Evolutionary conservation across 2,329 filamentous ascomycete species (phyloP).

Genomic region (Phialophora tarda): DNA sequence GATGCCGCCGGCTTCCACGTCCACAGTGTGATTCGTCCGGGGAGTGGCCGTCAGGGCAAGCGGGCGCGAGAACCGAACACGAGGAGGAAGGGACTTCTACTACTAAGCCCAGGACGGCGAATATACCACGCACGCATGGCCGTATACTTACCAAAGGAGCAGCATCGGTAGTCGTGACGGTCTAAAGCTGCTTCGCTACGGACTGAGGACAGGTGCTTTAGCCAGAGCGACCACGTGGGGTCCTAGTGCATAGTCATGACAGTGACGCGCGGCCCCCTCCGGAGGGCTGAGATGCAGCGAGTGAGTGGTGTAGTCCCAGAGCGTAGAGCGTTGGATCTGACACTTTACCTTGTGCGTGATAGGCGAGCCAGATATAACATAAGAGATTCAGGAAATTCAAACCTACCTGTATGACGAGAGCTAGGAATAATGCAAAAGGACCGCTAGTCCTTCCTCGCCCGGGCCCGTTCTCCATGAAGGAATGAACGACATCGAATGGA

Average conservation of each 20-base stretch:
- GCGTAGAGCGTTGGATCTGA: neutral
- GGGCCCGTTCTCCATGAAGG: neutral
- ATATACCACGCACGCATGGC: neutral
- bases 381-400: neutral
- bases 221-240: neutral
- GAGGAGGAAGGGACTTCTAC: neutral
- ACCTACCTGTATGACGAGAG: neutral
- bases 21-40: constrained; percentile 8
- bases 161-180: neutral
- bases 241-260: neutral
- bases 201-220: neutral
- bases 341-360: neutral
- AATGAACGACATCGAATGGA: neutral
- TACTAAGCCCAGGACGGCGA: neutral
- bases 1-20: neutral
- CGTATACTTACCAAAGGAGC: neutral
- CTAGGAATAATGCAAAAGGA: neutral
- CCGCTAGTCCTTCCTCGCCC: neutral
- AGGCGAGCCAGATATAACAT: neutral
- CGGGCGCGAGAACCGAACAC: neutral
- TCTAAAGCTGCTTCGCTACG: too few relatives aligned
- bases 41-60: constrained; percentile 8
- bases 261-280: neutral
- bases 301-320: neutral
- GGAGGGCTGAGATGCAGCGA: neutral